Conservation (phyloP, 306 rosid species). For the Gastrolobium villosum region DNA sequence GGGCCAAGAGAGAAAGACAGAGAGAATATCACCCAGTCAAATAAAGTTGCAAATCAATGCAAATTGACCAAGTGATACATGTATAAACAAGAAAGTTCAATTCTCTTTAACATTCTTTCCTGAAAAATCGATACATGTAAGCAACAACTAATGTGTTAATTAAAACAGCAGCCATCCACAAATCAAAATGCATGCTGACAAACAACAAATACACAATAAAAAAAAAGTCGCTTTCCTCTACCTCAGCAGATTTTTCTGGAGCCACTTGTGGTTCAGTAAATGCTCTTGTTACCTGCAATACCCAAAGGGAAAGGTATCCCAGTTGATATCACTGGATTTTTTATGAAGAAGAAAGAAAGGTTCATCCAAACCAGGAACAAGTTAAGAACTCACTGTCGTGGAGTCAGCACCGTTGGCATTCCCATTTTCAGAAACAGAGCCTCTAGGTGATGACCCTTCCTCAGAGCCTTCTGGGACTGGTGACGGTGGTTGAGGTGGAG, state of each 20-base stretch:
- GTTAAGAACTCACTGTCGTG: constrained; percentile 57
- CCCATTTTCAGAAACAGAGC: constrained; percentile 79
- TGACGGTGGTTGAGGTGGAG: constrained; percentile 90
- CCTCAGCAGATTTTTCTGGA: constrained; percentile 82
- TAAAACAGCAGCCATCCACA: constrained; percentile 30
- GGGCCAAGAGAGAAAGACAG: background rate
- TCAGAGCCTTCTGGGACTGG: constrained; percentile 94
- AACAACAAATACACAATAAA: constrained; percentile 25
- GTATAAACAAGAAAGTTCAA: constrained; percentile 34
- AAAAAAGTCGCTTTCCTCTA: constrained; percentile 33
- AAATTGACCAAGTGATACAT: background rate
- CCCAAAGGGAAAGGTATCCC: constrained; percentile 35
- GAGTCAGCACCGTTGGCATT: constrained; percentile 64
- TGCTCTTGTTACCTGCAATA: constrained; percentile 69
- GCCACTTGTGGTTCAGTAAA: constrained; percentile 60
- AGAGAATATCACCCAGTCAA: background rate
- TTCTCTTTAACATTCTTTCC: constrained; percentile 11
- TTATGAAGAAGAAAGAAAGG: background rate
- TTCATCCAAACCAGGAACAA: constrained; percentile 27
- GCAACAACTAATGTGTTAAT: constrained; percentile 24
- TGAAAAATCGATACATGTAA: constrained; percentile 30
- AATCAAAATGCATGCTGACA: constrained; percentile 28
- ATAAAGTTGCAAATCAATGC: constrained; percentile 1
- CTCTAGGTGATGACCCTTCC: constrained; percentile 93
- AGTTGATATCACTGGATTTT: constrained; percentile 31